These are phyloP conservation scores for Abrus precatorius DNA, from an alignment of 306 rosid species.

Conservation along the genomic window DNA sequence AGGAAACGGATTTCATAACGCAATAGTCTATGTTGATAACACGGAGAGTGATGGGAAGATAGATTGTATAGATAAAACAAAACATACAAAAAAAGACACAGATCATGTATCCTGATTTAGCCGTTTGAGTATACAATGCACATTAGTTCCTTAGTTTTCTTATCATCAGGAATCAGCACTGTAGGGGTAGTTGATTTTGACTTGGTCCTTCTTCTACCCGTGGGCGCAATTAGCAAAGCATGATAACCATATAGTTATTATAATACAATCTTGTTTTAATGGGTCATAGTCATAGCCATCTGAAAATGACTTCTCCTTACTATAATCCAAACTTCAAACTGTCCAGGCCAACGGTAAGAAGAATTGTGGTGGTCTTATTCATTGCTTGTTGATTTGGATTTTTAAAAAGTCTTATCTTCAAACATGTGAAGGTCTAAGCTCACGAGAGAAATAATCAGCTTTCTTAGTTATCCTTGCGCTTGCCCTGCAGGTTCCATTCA, in stretches of 20 bases:
- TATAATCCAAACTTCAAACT: conserved; percentile 44
- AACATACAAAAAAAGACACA: not conserved
- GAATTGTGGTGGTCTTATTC: conserved; percentile 39
- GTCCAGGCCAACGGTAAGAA: conserved; percentile 13
- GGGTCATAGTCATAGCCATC: conserved; percentile 20
- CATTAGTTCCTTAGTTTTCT: conserved; percentile 3
- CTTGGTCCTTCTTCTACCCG: not conserved
- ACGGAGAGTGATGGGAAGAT: not conserved
- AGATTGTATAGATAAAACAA: conserved; percentile 11
- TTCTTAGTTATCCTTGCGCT: conserved; percentile 37
- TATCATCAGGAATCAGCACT: not conserved
- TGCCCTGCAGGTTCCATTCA: conserved; percentile 40
- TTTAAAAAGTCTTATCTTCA: conserved; percentile 18
- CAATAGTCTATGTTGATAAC: not conserved
- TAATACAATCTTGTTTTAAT: not conserved
- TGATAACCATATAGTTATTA: not conserved
- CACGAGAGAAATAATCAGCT: conserved; percentile 8
- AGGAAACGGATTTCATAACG: conserved; percentile 1
- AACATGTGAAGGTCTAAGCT: not conserved
- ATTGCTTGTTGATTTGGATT: conserved; percentile 35
- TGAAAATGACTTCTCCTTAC: conserved; percentile 52
- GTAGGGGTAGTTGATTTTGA: not conserved
- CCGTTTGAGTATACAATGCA: not conserved
- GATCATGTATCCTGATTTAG: not conserved
- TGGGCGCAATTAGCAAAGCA: conserved; percentile 1